Percentiles rank a stretch among this genome's conserved stretches.
These are phyloP conservation scores for Ogataea allantospora DNA, from an alignment of 805 yeast species.

Conservation along the genomic window DNA sequence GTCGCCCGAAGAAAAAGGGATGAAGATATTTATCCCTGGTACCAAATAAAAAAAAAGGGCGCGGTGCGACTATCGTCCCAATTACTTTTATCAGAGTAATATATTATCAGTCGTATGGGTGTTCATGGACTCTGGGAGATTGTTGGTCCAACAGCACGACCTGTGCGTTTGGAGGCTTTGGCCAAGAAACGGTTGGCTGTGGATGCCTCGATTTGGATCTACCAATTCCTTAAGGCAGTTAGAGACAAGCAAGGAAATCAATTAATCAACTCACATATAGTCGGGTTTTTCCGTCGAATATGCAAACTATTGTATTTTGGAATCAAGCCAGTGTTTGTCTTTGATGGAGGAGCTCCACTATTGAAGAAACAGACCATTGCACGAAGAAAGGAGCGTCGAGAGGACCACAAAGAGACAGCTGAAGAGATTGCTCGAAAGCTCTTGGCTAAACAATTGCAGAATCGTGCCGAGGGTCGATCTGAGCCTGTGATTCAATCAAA, in stretches of 20 bases:
- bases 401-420: conserved; percentile 70
- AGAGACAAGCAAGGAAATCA: conserved; percentile 82
- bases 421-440: conserved; percentile 75
- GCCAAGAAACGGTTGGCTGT: conserved; percentile 81
- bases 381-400: conserved; percentile 68
- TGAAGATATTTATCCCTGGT: conserved; percentile 5
- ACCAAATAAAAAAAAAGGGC: not conserved
- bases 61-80: conserved; percentile 14
- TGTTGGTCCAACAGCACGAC: conserved; percentile 83
- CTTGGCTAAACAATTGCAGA: conserved; percentile 75
- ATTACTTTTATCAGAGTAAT: not conserved
- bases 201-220: conserved; percentile 98
- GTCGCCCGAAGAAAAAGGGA: conserved; percentile 11
- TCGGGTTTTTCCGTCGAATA: conserved; percentile 93
- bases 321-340: conserved; percentile 83
- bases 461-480: conserved; percentile 39
- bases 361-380: conserved; percentile 77
- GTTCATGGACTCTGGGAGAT: conserved; percentile 94
- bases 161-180: conserved; percentile 84
- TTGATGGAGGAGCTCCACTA: conserved; percentile 92
- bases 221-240: conserved; percentile 93
- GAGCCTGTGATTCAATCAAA: not conserved
- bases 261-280: conserved; percentile 76
- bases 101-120: conserved; percentile 62
- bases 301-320: conserved; percentile 89